Evolutionary conservation across 2,329 filamentous ascomycete genomes (phyloP).

Genomic region (Fusarium austroafricanum): DNA sequence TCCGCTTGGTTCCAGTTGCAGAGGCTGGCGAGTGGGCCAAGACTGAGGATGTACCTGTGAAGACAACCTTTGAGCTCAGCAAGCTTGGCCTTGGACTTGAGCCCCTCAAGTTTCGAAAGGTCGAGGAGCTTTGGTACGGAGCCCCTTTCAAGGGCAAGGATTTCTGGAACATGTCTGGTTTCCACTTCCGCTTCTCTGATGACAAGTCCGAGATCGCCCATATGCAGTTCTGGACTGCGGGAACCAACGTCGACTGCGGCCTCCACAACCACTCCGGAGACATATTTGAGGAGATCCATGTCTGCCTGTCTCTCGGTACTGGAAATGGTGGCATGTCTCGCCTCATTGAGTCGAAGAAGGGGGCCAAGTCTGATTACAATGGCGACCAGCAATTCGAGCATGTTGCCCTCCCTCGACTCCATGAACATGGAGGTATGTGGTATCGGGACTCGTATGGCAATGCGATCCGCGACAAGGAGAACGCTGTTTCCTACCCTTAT

Average conservation of each 20-base stretch:
- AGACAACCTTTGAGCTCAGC: background rate
- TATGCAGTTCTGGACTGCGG: conserved; percentile 25
- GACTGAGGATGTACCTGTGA: background rate
- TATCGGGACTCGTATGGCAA: conserved; percentile 5
- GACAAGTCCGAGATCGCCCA: conserved; percentile 10
- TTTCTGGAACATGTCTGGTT: conserved; percentile 17
- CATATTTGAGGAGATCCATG: background rate
- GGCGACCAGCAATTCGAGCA: background rate
- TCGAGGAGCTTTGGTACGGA: conserved; percentile 7
- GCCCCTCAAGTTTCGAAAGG: background rate
- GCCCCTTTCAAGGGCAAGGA: conserved; percentile 6
- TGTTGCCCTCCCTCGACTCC: background rate
- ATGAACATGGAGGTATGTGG: conserved; percentile 20
- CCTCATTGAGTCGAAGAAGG: background rate
- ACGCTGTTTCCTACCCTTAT: conserved; percentile 7
- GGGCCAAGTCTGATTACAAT: background rate
- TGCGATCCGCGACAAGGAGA: conserved; percentile 4
- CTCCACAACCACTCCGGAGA: background rate
- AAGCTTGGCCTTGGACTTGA: background rate
- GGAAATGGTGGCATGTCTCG: background rate
- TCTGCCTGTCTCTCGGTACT: background rate
- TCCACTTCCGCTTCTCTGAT: conserved; percentile 11
- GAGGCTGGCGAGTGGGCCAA: background rate
- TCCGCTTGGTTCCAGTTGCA: background rate
- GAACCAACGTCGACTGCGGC: background rate